These are phyloP conservation scores for Penicillium sp. DNA, from an alignment of 2,329 filamentous ascomycete genomes.

Conservation along the genomic window DNA sequence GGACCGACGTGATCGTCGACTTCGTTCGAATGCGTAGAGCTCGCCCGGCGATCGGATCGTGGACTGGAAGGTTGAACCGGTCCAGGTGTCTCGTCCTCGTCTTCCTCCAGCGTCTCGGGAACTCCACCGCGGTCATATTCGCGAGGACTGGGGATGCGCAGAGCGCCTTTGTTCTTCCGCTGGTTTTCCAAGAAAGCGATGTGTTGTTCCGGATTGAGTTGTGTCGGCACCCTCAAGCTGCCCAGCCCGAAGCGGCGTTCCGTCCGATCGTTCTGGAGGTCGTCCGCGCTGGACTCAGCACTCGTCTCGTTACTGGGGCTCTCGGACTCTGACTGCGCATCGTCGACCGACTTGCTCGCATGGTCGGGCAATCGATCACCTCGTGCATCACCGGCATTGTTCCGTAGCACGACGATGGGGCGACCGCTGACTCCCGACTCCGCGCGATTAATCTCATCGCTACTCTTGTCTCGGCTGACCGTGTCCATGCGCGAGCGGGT, in stretches of 20 bases:
- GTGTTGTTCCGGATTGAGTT: conserved; percentile 65
- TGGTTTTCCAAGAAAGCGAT: conserved; percentile 86
- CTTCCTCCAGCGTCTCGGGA: conserved; percentile 57
- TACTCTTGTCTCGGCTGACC: conserved; percentile 45
- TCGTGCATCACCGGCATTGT: conserved; percentile 29
- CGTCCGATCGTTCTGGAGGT: conserved; percentile 7
- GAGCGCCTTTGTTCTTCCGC: conserved; percentile 66
- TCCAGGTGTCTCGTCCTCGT: conserved; percentile 36
- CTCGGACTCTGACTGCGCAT: conserved; percentile 24
- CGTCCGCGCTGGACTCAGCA: conserved; percentile 16
- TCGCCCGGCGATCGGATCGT: conserved; percentile 20
- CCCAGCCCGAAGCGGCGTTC: conserved; percentile 49
- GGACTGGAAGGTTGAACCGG: conserved; percentile 21
- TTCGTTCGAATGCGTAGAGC: conserved; percentile 17
- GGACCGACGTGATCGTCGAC: conserved; percentile 21
- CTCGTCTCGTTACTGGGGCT: conserved; percentile 20
- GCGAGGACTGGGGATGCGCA: conserved; percentile 86
- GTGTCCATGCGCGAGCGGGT: conserved; percentile 58
- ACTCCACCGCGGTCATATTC: conserved; percentile 80
- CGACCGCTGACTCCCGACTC: conserved; percentile 38
- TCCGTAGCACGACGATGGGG: conserved; percentile 38
- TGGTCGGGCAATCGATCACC: conserved; percentile 19
- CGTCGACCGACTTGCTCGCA: conserved; percentile 21
- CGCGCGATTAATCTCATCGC: conserved; percentile 32
- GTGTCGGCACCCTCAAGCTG: conserved; percentile 51